Evolutionary conservation across 2,329 filamentous ascomycete genomes (phyloP), one percentile per base, ranked within the genome.

Genomic region (Cladorrhinum sp.): DNA sequence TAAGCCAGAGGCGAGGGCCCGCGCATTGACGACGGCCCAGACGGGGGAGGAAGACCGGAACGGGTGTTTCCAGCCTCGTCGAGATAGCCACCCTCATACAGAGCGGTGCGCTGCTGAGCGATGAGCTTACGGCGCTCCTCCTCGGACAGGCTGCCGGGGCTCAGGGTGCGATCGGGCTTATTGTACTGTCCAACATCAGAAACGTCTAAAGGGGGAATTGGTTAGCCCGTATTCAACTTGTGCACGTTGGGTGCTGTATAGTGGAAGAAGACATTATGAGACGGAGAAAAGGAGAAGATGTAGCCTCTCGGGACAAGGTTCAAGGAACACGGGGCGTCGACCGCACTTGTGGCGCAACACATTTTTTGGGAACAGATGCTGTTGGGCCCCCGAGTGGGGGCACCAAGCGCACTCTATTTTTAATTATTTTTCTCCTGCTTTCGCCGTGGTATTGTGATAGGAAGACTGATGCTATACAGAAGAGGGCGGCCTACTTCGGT

Each of bases 111-210:
- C 79, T 98, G 95, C 73, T 94, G 93, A 69, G 93, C 91, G 76
- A 98, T 96, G 75, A 98, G 83, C 70, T 98, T 94, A 70, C 94
- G 92, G 70, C 94, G 94, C 72, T 96, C 93, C 71, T 97, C 93
- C 80, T 98, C 95, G 73, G 89, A 96, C 89, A 96, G 90, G 72
- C 81, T 78, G 70, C 88, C 87, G 58, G 91, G 91, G 79, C 91
- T 95, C 79, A 92, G 84, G 70, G 91, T 88, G 74, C 91, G 90
- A 72, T 95, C 91, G 73, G 89, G 88, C 82, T 97, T 97, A 81
- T 81, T 84, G 71, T 70, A 73, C 56, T 72, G 66, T 57, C 72
- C 65, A 50, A 80, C 68, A 58, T 84, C 82, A 72, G 78, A 68
- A 18, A 46, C 8, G 42, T 46, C 42, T 46, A 46, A 21, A 46